Evolutionary conservation across 208 protist species (phyloP), one percentile per base, ranked within the genome.

Genomic region (Trypanosomatidae sp.): DNA sequence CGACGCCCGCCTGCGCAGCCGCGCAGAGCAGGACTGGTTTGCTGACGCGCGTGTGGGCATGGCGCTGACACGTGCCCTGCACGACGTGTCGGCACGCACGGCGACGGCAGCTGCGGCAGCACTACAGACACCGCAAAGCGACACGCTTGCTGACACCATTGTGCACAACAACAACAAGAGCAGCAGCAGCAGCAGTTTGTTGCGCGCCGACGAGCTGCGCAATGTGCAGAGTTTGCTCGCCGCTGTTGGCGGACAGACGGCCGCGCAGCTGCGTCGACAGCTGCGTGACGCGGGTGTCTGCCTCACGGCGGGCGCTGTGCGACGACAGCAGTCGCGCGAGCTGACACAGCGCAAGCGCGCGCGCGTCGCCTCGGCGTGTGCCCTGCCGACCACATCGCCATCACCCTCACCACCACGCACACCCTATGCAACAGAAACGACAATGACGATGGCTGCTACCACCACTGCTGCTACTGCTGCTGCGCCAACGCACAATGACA

Each of bases 191-290:
- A n/a, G 5, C 16, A 40, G 15, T 56, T 41, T 7, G 2, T 72
- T 72, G 38, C 64, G 50, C 27, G 35, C 61, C 3, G 27, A 45
- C 11, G 71, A 85, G 55, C 33, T 82, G 63, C 58, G 54, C 6
- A 78, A 71, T 41, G 71, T 89, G 25, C 60, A 66, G 21, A 20
- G 38, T 21, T 56, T 89, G 41, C 55, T 89, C 3, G 25, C 40
- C 2, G 71, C 68, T 0, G 64, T 89, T 8, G 58, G 51, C 11
- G 47, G 41, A 2, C 23, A 47, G 0, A 77, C 69, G 16, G 66
- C 68, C 10, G 23, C 55, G 1, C 61, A 48, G 15, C 44, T 87
- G 11, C 58, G 44, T 4, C 24, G 49, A 10, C 37, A 71, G n/a
- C 32, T 73, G 24, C 20, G 18, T 7, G 39, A 50, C 1, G 66